These are phyloP conservation scores for Hexamita inflata DNA, from an alignment of 208 protist genomes.

Conservation along the genomic window DNA sequence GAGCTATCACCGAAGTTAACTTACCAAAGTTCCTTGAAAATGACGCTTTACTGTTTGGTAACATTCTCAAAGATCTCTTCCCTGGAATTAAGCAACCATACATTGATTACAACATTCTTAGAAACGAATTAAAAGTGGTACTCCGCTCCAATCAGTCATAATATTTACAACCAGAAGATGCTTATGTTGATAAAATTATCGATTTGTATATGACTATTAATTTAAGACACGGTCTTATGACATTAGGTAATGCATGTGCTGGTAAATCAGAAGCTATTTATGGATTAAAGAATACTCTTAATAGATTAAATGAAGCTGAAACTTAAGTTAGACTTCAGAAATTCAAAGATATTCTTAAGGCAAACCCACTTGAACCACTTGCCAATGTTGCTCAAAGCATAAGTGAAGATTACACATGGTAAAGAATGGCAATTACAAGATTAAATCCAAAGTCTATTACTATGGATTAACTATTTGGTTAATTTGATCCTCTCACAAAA, in stretches of 20 bases:
- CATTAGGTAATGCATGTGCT: not conserved
- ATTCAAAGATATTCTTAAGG: not conserved
- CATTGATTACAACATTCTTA: constrained; percentile 19
- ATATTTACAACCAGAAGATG: not conserved
- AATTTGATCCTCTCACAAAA: constrained; percentile 76
- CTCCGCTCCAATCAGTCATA: not conserved
- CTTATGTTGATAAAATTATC: constrained; percentile 8
- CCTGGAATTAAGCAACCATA: constrained; percentile 30
- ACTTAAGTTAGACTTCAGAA: not conserved
- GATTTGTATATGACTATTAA: constrained; percentile 20
- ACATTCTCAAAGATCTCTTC: constrained; percentile 50
- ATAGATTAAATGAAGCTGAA: not conserved
- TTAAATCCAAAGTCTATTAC: constrained; percentile 63
- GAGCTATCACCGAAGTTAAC: constrained; percentile 42
- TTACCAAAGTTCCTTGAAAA: constrained; percentile 49
- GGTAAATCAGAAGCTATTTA: constrained; percentile 5
- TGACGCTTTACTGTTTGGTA: constrained; percentile 46
- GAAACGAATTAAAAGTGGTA: not conserved
- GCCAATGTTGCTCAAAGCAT: not conserved
- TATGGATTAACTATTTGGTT: constrained; percentile 76
- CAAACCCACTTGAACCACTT: not conserved
- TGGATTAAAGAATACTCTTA: not conserved
- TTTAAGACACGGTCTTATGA: constrained; percentile 20
- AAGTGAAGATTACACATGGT: not conserved
- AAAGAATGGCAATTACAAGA: constrained; percentile 35